A percentile compares a stretch with the other conserved stretches of the same genome.
These are phyloP conservation scores for Diaporthe citrichinensis DNA, from an alignment of 2,329 filamentous ascomycete species.

Conservation along the genomic window DNA sequence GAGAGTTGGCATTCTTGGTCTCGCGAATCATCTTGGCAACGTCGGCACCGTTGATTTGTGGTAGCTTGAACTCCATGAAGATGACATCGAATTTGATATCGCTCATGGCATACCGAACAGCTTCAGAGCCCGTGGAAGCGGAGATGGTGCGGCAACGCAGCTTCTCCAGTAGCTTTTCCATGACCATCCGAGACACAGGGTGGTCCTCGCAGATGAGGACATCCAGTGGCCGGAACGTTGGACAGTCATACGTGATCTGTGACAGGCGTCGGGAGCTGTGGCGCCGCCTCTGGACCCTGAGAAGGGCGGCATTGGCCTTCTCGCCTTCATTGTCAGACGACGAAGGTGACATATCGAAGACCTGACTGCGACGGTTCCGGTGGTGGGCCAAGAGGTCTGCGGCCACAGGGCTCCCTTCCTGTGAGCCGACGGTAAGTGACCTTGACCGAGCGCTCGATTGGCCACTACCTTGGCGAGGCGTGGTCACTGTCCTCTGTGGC, in stretches of 20 bases:
- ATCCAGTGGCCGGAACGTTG: constrained; percentile 90
- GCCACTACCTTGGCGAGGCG: constrained; percentile 72
- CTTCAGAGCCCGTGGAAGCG: constrained; percentile 90
- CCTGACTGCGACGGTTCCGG: constrained; percentile 91
- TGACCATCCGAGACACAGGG: constrained; percentile 96
- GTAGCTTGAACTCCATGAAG: constrained; percentile 96
- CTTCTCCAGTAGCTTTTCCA: constrained; percentile 98
- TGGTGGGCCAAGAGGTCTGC: constrained; percentile 79
- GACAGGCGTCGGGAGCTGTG: constrained; percentile 96
- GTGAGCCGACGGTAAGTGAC: constrained; percentile 93
- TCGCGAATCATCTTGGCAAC: constrained; percentile 98
- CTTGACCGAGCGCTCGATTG: constrained; percentile 79
- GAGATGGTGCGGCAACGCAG: constrained; percentile 94
- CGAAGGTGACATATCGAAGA: constrained; percentile 96
- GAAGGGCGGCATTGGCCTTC: constrained; percentile 83
- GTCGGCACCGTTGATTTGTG: constrained; percentile 94
- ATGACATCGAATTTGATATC: constrained; percentile 99
- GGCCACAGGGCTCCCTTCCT: constrained; percentile 85
- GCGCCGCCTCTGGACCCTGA: constrained; percentile 93
- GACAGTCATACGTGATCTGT: constrained; percentile 88
- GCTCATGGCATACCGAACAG: constrained; percentile 92
- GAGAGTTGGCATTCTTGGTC: constrained; percentile 93
- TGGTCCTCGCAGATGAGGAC: constrained; percentile 98
- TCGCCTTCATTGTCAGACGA: constrained; percentile 98
- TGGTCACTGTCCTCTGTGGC: constrained; percentile 74